Evolutionary conservation across 2,329 filamentous ascomycete genomes (phyloP).

Genomic region (Epicoccum nigrum): DNA sequence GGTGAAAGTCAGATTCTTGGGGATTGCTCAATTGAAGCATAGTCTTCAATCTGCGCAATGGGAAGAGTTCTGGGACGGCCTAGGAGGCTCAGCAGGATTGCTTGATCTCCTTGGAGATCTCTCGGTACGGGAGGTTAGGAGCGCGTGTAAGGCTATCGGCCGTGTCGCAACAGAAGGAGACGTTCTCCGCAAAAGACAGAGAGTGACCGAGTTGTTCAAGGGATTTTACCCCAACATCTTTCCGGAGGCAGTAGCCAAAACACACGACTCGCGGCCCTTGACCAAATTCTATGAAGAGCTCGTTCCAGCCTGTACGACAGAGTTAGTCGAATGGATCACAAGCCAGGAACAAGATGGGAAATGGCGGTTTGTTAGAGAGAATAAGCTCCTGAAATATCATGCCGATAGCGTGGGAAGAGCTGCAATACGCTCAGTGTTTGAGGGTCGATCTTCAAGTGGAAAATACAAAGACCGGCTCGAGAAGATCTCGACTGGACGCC

Average conservation of each 20-base stretch:
- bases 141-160: conserved; percentile 27
- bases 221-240: conserved; percentile 28
- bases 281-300: conserved; percentile 25
- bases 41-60: conserved; percentile 26
- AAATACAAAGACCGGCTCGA: conserved; percentile 9
- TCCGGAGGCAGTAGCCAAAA: conserved; percentile 17
- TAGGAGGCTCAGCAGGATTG: conserved; percentile 37
- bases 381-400: conserved; percentile 24
- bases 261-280: conserved; percentile 28
- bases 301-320: conserved; percentile 29
- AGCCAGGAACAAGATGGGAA: conserved; percentile 1
- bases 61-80: conserved; percentile 32
- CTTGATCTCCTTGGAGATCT: conserved; percentile 29
- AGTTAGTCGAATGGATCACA: conserved; percentile 21
- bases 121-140: conserved; percentile 33
- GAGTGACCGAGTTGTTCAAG: conserved; percentile 30
- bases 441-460: background rate
- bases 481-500: conserved; percentile 18
- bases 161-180: conserved; percentile 20
- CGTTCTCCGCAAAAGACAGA: conserved; percentile 22
- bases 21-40: conserved; percentile 29
- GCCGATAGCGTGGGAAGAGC: conserved; percentile 21
- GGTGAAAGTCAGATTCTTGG: conserved; percentile 24
- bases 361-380: conserved; percentile 10
- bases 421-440: conserved; percentile 17